phyloP scores from a whole-genome alignment of 2,329 filamentous ascomycete species.

The Beauveria australis region DNA sequence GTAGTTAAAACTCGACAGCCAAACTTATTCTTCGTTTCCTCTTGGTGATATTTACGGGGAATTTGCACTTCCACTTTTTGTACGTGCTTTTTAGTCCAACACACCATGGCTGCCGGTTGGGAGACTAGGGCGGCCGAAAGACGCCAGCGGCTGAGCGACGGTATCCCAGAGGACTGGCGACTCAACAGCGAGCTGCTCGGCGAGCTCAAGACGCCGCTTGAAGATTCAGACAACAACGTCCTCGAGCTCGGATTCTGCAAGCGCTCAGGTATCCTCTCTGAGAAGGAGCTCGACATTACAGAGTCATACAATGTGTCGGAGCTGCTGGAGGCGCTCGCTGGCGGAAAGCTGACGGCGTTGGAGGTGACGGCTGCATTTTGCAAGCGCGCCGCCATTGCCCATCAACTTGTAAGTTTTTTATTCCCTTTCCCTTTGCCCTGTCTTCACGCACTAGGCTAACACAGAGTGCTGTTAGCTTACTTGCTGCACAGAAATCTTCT shows the following conservation, averaged over 20 bases:
- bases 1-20: too few relatives aligned
- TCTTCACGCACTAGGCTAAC: not conserved
- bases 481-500: slow-evolving; percentile 38
- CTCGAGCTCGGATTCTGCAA: slow-evolving; percentile 13
- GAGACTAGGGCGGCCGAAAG: slow-evolving; percentile 4
- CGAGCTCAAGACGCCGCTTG: slow-evolving; percentile 2
- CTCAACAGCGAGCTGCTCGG: slow-evolving; percentile 7
- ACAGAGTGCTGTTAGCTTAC: slow-evolving; percentile 15
- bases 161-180: slow-evolving; percentile 13
- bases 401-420: slow-evolving; percentile 19
- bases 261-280: slow-evolving; percentile 29
- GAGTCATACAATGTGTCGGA: slow-evolving; percentile 29
- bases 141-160: not conserved
- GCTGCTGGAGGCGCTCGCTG: slow-evolving; percentile 28
- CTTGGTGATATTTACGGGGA: too few relatives aligned
- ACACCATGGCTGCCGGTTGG: slow-evolving; percentile 1
- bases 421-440: not conserved
- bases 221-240: slow-evolving; percentile 13
- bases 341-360: slow-evolving; percentile 23
- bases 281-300: slow-evolving; percentile 35
- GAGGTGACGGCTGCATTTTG: slow-evolving; percentile 27
- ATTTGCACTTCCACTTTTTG: too few relatives aligned
- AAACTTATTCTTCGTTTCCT: too few relatives aligned
- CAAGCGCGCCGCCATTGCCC: slow-evolving; percentile 21
- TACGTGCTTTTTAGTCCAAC: too few relatives aligned